Base-by-base conservation (phyloP, 192 early-diverging fungal genomes). In the Podila horticola region DNA sequence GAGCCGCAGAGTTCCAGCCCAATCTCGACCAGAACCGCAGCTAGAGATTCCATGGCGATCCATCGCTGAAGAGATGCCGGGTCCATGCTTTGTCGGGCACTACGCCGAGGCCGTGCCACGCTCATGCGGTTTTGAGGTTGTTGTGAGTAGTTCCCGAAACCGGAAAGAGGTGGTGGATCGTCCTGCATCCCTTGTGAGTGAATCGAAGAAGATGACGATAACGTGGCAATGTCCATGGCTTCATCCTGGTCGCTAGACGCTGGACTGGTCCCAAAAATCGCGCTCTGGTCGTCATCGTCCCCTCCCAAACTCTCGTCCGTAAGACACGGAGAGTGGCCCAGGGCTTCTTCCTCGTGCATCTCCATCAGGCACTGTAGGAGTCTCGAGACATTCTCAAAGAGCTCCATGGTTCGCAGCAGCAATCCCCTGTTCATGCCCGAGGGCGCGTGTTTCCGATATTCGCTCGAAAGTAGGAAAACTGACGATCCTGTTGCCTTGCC, bases 1-100 rank as follows among this genome's bases (percentile, higher is more conserved):
- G 77, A 81, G 26, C 60, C 71, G 41, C 71, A 81, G 30, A 81
- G 67, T 48, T 81, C 77, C 4, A 81, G 70, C 51, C 77, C 77
- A 34, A 48, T 73, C 61, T 81, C 77, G 9, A 81, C 77, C 1
- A 81, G 59, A 2, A 73, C 58, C n/a, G 77, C 69, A 0, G 77
- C 66, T 5, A 81, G 45, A 7, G 71, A 64, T 30, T 81, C 77
- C 62, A 64, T 61, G 7, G 77, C 71, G 2, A 73, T 65, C 71
- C 70, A 66, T 11, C 77, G 59, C 24, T 81, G 70, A 5, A 71
- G 15, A 17, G 57, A 6, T 5, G 58, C 45, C 19, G 71, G 41
- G 30, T 81, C 71, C 0, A 73, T 50, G 8, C 52, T 24, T 26
- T 55, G 52, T 55, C 52, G 52, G 52, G n/a, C 22, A 19, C 2